Conservation (phyloP, 2,329 filamentous ascomycete species). For the Aureobasidium sp. region DNA sequence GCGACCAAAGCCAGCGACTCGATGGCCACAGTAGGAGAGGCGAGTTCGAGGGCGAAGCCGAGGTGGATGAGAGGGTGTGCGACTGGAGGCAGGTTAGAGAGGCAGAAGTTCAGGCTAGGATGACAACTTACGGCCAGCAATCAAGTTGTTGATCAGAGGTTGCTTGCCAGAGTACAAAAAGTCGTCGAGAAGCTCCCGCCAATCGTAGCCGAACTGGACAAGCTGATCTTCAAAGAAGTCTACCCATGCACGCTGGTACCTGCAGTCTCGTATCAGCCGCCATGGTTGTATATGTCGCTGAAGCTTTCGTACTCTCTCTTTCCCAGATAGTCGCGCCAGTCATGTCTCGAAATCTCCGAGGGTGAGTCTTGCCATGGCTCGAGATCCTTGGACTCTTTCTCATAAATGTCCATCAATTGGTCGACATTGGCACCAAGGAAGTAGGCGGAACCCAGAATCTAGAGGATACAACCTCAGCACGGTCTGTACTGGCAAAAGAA, state of each 20-base stretch:
- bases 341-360: constrained; percentile 69
- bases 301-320: constrained; percentile 51
- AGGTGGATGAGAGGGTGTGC: constrained; percentile 91
- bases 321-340: constrained; percentile 83
- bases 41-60: constrained; percentile 86
- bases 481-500: constrained; percentile 5
- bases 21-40: constrained; percentile 77
- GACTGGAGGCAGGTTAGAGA: constrained; percentile 47
- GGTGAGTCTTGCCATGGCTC: constrained; percentile 81
- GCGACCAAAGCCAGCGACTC: constrained; percentile 71
- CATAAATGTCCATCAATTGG: constrained; percentile 75
- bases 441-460: constrained; percentile 77
- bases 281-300: not conserved
- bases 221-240: constrained; percentile 95
- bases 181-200: constrained; percentile 68
- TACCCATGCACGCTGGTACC: constrained; percentile 82
- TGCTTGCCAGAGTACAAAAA: constrained; percentile 69
- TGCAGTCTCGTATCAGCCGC: constrained; percentile 24
- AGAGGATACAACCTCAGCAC: constrained; percentile 17
- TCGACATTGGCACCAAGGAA: constrained; percentile 68
- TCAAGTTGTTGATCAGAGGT: constrained; percentile 73
- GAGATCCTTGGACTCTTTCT: constrained; percentile 61
- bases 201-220: constrained; percentile 70
- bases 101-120: not conserved
- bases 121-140: constrained; percentile 62